Evolutionary conservation across 495 filamentous ascomycete genomes (phyloP).

Genomic region (Cudoniella acicularis): DNA sequence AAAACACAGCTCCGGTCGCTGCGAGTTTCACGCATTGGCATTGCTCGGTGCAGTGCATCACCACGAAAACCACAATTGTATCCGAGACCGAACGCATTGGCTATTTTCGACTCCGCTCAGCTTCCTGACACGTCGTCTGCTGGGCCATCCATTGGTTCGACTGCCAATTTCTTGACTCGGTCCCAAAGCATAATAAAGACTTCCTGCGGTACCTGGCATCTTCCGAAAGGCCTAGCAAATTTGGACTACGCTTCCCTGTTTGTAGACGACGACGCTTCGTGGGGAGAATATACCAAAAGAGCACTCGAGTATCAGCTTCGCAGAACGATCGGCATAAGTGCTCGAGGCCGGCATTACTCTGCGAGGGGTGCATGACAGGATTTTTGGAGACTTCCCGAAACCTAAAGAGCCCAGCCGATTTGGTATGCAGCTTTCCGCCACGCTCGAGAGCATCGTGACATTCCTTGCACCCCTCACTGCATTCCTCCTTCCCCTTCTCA

Average conservation of each 20-base stretch:
- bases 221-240: background rate
- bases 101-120: slow-evolving; percentile 14
- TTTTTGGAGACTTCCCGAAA: slow-evolving; percentile 21
- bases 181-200: slow-evolving; percentile 12
- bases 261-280: background rate
- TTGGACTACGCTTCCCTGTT: background rate
- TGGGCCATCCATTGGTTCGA: slow-evolving; percentile 14
- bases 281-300: background rate
- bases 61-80: slow-evolving; percentile 16
- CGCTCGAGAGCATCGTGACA: slow-evolving; percentile 12
- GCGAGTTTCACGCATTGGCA: slow-evolving; percentile 25
- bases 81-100: slow-evolving; percentile 29
- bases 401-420: slow-evolving; percentile 13
- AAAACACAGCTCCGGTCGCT: background rate
- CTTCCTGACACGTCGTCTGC: slow-evolving; percentile 25
- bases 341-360: slow-evolving; percentile 12
- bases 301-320: background rate
- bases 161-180: background rate
- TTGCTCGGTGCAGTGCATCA: slow-evolving; percentile 19
- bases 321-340: slow-evolving; percentile 17
- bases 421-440: slow-evolving; percentile 22
- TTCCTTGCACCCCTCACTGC: slow-evolving; percentile 21
- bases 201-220: background rate
- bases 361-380: slow-evolving; percentile 10
- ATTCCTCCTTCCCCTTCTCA: slow-evolving; percentile 18